phyloP scores from a whole-genome alignment of 2,329 filamentous ascomycete species.

The Mycosphaerelloides madeirae region DNA sequence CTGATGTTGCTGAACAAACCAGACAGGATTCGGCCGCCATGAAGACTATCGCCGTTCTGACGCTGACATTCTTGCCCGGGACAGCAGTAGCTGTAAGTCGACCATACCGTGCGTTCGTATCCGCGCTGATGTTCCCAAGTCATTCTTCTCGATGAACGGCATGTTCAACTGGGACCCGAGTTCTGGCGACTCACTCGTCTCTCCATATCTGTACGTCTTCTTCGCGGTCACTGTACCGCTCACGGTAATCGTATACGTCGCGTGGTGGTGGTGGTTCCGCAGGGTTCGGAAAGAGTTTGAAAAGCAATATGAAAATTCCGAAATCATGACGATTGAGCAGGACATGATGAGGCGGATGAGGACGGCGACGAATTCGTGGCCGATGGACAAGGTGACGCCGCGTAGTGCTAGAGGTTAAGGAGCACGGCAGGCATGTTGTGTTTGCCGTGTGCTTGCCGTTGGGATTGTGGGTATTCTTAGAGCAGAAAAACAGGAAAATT shows the following conservation, averaged over 20 bases:
- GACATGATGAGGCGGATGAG: slow-evolving; percentile 28
- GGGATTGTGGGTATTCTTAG: too few relatives aligned
- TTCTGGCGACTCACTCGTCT: slow-evolving; percentile 22
- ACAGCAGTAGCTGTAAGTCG: slow-evolving; percentile 32
- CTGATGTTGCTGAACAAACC: slow-evolving; percentile 32
- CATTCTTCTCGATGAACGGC: slow-evolving; percentile 32
- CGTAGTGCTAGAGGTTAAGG: too few relatives aligned
- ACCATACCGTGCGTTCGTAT: background rate
- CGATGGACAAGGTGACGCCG: slow-evolving; percentile 6
- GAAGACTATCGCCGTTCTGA: slow-evolving; percentile 44
- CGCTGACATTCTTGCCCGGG: slow-evolving; percentile 41
- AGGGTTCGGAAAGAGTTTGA: slow-evolving; percentile 24
- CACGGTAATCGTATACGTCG: slow-evolving; percentile 26
- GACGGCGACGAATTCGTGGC: slow-evolving; percentile 24
- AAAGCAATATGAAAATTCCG: slow-evolving; percentile 23
- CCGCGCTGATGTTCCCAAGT: slow-evolving; percentile 18
- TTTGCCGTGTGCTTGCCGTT: too few relatives aligned
- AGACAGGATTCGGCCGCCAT: slow-evolving; percentile 37
- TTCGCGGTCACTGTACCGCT: slow-evolving; percentile 32
- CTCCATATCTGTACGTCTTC: slow-evolving; percentile 30
- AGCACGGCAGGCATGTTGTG: too few relatives aligned
- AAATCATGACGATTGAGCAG: slow-evolving; percentile 27
- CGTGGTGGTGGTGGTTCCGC: slow-evolving; percentile 30
- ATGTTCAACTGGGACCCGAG: slow-evolving; percentile 26
- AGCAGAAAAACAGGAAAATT: too few relatives aligned